Base-by-base conservation (phyloP, 306 rosid species). In the Begonia loranthoides region DNA sequence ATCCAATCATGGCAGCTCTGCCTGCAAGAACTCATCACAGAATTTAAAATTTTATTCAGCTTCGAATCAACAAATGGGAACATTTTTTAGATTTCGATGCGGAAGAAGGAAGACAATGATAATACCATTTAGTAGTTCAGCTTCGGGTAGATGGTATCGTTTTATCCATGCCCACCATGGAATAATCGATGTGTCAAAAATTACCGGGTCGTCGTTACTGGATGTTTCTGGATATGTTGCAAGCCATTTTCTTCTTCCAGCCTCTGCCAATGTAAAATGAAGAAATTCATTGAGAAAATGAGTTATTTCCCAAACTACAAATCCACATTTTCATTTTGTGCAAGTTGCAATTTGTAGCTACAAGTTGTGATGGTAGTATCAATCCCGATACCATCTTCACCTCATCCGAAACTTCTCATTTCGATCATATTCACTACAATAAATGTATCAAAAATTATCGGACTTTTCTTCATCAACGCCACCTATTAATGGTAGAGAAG, bases 131-230 rank as follows among this genome's bases (percentile, higher is more conserved):
- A 90, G 95, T 41, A 67, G 73, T 63, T 90, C 99, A 17, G 99
- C 99, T 70, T 90, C 99, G 41, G 99, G 99, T 65, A 92, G 83
- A 70, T 92, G 99, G 79, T 80, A 92, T 62, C 96, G 75, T 74
- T 86, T 92, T 6, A 76, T 65, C 99, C 99, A 90, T 50, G 95
- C 95, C 99, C 95, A 90, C 99, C 99, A 90, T 22, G 99, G 99
- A 41, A 90, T 51, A 49, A 86, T 82, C 70, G 95, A 82, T 24
- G 99, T 82, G 74, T 86, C 99, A 66, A 90, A 90, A 49, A 80
- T 60, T 17, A 90, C 72, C 41, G 94, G 99, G 13, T 57, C 72
- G 14, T 82, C 86, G 17, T 90, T 90, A 56, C 61, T 86, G 51
- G 94, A 74, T 52, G 99, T 74, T 71, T 86, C 95, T 3, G 92